Base-by-base conservation (phyloP, 768 basidiomycete species). In the Collybia sordida region DNA sequence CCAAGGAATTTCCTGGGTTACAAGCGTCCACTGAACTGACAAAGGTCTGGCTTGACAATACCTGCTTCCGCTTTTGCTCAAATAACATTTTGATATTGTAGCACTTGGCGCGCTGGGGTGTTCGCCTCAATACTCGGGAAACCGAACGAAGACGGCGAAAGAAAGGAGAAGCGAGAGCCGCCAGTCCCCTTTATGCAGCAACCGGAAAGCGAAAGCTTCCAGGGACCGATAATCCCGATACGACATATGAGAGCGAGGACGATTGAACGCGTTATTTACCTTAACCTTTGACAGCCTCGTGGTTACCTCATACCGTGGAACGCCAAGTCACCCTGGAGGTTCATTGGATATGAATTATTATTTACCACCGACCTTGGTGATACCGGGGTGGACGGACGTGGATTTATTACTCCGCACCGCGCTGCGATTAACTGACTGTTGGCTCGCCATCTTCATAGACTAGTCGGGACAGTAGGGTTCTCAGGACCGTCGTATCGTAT, bases 1-100 rank as follows among this genome's bases (percentile, higher is more conserved):
- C 86, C 0, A 88, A 88, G 57, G 80, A 85, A 49, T 87, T 88
- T 53, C 85, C 86, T 3, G 82, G 86, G 2, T 65, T 88, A 14
- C 76, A 76, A 38, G 77, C 83, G 4, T 86, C 85, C 2, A 88
- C 85, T 0, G 80, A 81, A 25, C 68, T 87, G 31, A 87, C 85
- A 6, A 86, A 83, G 75, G 86, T 83, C 19, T 19, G 67, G 9
- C 14, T 31, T 31, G 9, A 6, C 11, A 14, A 12, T 2, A 31
- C 11, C 31, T 11, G 9, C 3, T 31, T 14, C 9, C 11, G 11
- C 14, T 31, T 31, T 31, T 31, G 11, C 31, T 31, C 31, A 31
- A 31, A 11, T 31, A 31, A 3, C 9, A 27, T 31, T 11, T 12
- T 31, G 3, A 3, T 31, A 6, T 54, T 19, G 11, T 42, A 79